Evolutionary conservation across 2,329 filamentous ascomycete species (phyloP), one percentile per base, ranked within the genome.

Genomic region (Pseudocercospora eumusae): DNA sequence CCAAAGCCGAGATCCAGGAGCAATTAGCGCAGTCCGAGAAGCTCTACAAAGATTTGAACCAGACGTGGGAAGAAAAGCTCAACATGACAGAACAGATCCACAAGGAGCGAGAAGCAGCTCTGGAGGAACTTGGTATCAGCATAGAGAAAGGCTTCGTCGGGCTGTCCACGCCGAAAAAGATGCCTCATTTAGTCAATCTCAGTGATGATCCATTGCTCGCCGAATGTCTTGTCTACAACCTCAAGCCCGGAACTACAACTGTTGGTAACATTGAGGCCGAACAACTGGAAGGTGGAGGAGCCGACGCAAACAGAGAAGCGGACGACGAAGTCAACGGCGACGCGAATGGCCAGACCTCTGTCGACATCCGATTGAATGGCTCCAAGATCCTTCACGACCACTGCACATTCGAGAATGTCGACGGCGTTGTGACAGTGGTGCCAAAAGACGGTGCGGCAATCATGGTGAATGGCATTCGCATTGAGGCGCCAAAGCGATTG

Each of bases 131-230:
- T 47, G 95, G 95, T 67, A 98, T 99, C 78, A 98, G 93, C 76
- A 99, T 99, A 68, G 95, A 99, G 75, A 99, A 99, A 76, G 95
- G 95, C 6, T 97, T 97, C 73, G 88, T 99, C 64, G 95, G 95
- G 13, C 81, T 99, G 64, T 93, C 92, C 63, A 98, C 93, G 20
- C 95, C 95, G 0, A 99, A 99, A 80, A 97, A 97, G 79, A 99
- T 98, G 91, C 95, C 95, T 8, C 95, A 99, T 86, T 80, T 99
- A 77, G 95, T 99, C 77, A 99, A 99, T 75, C 79, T 99, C 69
- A 97, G 93, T 68, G 81, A 83, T 60, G 81, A 83, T 67, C 95
- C 95, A 8, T 82, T 99, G 31, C 83, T 99, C 49, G 93, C 93
- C 4, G 95, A 99, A 79, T 99, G 95, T 78, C 81, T 99, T 61